Conservation (phyloP, 2,329 filamentous ascomycete species). For the Fusarium chlamydosporum region DNA sequence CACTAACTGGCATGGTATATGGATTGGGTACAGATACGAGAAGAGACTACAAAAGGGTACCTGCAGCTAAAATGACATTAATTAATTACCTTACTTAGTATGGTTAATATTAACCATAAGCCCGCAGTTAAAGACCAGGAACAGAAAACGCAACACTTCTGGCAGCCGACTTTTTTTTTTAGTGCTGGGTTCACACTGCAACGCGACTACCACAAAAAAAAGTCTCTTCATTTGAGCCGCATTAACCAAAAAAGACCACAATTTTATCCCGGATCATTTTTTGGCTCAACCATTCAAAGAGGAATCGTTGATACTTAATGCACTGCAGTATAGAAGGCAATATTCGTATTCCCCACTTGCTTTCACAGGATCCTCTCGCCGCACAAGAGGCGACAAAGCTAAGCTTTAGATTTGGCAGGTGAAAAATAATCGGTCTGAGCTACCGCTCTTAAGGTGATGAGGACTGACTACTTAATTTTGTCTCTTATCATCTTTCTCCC, state of each 20-base stretch:
- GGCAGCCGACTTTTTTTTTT: neutral
- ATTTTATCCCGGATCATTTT: neutral
- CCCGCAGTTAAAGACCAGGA: neutral
- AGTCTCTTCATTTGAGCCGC: neutral
- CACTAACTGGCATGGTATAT: neutral
- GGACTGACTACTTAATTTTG: too few species aligned
- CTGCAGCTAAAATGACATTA: neutral
- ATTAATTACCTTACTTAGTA: neutral
- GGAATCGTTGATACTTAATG: too few species aligned
- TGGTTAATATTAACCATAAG: slow-evolving; percentile 16
- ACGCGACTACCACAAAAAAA: neutral
- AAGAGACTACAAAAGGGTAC: neutral
- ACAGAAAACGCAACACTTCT: neutral
- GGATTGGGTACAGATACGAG: neutral
- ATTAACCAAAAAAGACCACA: neutral
- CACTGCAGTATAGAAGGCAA: too few species aligned
- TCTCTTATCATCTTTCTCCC: too few species aligned
- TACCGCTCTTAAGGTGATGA: too few species aligned
- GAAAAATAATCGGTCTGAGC: too few species aligned
- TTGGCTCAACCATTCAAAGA: neutral
- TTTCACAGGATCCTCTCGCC: too few species aligned
- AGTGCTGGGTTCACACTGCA: neutral
- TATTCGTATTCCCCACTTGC: too few species aligned
- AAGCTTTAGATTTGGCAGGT: too few species aligned
- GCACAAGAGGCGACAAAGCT: too few species aligned